Conservation (phyloP, 2,329 filamentous ascomycete species). For the Ilyonectria sp. region DNA sequence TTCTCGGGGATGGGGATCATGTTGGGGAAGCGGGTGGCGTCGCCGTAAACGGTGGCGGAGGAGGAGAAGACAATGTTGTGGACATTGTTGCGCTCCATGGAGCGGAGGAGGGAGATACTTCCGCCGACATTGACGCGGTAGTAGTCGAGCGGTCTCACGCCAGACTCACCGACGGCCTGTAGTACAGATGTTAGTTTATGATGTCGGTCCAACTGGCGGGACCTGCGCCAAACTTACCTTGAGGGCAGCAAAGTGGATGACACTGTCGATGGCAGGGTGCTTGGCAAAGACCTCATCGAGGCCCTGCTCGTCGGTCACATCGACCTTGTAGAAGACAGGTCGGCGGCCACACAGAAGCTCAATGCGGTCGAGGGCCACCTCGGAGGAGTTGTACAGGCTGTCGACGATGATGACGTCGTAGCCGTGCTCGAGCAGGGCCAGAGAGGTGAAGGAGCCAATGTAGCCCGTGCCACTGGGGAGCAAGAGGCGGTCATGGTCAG, state of each 20-base stretch:
- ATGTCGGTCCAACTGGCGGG: background rate
- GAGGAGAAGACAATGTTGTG: slow-evolving; percentile 99
- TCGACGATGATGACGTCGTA: slow-evolving; percentile 98
- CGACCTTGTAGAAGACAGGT: slow-evolving; percentile 86
- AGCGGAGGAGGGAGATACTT: slow-evolving; percentile 86
- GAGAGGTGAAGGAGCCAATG: slow-evolving; percentile 96
- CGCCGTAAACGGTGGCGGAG: slow-evolving; percentile 97
- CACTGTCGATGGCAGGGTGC: slow-evolving; percentile 95
- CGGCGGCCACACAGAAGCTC: slow-evolving; percentile 93
- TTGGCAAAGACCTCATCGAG: slow-evolving; percentile 90
- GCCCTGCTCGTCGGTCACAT: slow-evolving; percentile 88
- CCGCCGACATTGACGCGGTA: slow-evolving; percentile 97
- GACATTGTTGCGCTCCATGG: slow-evolving; percentile 92
- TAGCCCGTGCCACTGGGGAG: slow-evolving; percentile 91
- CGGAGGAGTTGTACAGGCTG: slow-evolving; percentile 96
- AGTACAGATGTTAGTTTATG: slow-evolving; percentile 29
- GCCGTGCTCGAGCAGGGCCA: slow-evolving; percentile 91
- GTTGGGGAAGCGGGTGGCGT: slow-evolving; percentile 93
- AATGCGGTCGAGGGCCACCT: slow-evolving; percentile 93
- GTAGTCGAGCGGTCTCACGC: slow-evolving; percentile 95
- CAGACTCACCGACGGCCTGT: slow-evolving; percentile 96
- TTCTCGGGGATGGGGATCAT: slow-evolving; percentile 99
- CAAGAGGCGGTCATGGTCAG: slow-evolving; percentile 37
- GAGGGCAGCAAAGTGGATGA: slow-evolving; percentile 98
- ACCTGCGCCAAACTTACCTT: slow-evolving; percentile 75